Evolutionary conservation across 805 yeast genomes (phyloP), one percentile per base, ranked within the genome.

Genomic region (Pichia sporocuriosa): DNA sequence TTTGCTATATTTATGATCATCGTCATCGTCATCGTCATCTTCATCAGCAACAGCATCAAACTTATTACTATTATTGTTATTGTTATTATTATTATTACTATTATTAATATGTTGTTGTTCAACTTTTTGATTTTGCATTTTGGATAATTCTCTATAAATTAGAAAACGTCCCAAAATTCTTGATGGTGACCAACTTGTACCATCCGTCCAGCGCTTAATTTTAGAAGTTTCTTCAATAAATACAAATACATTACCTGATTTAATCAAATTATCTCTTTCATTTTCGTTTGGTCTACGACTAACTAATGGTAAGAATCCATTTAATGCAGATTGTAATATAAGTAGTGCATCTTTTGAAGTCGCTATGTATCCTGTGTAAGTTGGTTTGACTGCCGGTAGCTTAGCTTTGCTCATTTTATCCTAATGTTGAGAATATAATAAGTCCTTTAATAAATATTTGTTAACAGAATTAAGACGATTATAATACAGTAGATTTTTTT

Each of bases 131-230:
- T 33, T 71, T 26, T 58, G 68, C 47, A 53, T 52, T 30, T 66
- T 64, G 47, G 73, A 75, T 27, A 77, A 58, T 57, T 88, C 94
- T 22, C 95, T 73, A 60, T 89, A 89, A 10, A 89, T 80, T 26
- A 89, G 66, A 53, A 89, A 89, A 44, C 93, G 70, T 6, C 95
- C 95, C 22, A 87, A 69, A 30, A 89, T 87, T 37, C 97, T 69
- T 2, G 94, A 82, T 0, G 97, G 96, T 2, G 89, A 79, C 97
- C 97, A 89, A 12, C 89, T 69, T 12, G 85, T 75, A n/a, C 96
- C 96, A 56, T 89, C 97, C 1, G 97, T 89, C 97, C 97, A 89
- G 45, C 97, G 70, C 57, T 84, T 84, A 46, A 89, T 88, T 3
- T 90, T 88, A 0, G 89, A 79, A 11, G 73, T 67, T 50, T 83